A percentile compares a stretch with the other conserved stretches of the same genome.
phyloP scores from a whole-genome alignment of 75 land plant genomes.

The Sequoia sempervirens region DNA sequence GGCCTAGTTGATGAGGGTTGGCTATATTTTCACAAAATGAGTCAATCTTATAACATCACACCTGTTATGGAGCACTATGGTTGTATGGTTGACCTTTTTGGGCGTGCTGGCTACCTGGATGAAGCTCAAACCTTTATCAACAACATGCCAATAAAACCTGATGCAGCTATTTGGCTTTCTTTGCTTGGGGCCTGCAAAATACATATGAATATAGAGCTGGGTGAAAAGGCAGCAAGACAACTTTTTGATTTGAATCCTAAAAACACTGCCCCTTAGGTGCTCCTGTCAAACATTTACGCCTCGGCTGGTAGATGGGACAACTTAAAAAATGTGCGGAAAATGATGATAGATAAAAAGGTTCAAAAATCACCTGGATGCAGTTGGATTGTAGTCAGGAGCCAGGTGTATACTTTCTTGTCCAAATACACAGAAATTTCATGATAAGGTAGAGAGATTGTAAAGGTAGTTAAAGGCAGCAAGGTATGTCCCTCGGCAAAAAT shows the following conservation, averaged over 20 bases:
- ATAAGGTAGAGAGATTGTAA: neutral
- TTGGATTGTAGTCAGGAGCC: neutral
- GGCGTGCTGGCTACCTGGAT: slow-evolving; percentile 9
- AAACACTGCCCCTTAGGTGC: slow-evolving; percentile 2
- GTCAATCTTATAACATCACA: slow-evolving; percentile 1
- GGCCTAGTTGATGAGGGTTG: slow-evolving; percentile 5
- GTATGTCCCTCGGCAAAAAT: neutral
- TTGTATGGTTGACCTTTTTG: slow-evolving; percentile 15
- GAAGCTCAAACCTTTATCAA: slow-evolving; percentile 4
- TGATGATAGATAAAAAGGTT: neutral
- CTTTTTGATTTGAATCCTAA: neutral
- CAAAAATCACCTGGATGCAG: neutral
- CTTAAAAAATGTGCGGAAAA: neutral
- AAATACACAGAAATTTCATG: neutral
- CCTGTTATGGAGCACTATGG: slow-evolving; percentile 14
- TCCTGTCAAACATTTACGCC: slow-evolving; percentile 10
- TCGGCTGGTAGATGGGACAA: neutral
- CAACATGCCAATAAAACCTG: slow-evolving; percentile 14
- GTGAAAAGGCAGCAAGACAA: neutral
- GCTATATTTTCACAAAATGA: neutral
- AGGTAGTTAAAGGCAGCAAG: neutral
- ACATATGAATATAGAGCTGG: neutral
- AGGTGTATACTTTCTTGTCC: neutral
- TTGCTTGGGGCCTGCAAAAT: slow-evolving; percentile 15
- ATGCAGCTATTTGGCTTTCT: slow-evolving; percentile 10